phyloP scores from a whole-genome alignment of 768 basidiomycete species.

The Dendrothele bispora region DNA sequence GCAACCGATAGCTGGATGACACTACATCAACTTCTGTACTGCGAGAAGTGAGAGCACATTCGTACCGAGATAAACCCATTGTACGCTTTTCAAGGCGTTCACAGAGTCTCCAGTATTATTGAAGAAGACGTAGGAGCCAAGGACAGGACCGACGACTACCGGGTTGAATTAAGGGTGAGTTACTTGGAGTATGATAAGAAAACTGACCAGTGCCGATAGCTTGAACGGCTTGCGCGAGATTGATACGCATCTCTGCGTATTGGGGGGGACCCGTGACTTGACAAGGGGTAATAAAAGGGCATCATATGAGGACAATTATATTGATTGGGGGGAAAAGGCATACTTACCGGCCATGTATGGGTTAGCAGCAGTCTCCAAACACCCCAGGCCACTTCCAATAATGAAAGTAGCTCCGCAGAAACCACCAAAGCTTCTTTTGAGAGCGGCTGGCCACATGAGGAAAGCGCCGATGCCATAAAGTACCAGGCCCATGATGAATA shows the following conservation, averaged over 20 bases:
- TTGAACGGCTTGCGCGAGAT: conserved; percentile 33
- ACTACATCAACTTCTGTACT: no score
- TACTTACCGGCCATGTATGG: conserved; percentile 33
- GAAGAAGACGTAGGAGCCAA: conserved; percentile 35
- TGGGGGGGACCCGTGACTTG: conserved; percentile 32
- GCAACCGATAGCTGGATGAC: conserved; percentile 31
- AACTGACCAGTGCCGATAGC: conserved; percentile 25
- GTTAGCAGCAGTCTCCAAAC: conserved; percentile 32
- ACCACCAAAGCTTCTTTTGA: conserved; percentile 32
- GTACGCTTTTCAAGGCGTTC: conserved; percentile 28
- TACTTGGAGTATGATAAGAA: no score
- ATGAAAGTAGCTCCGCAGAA: conserved; percentile 36
- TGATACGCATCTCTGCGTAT: conserved; percentile 33
- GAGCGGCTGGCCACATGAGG: conserved; percentile 35
- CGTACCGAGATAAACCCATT: conserved; percentile 28
- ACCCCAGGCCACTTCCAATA: conserved; percentile 32
- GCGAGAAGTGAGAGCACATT: background rate
- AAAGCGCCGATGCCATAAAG: conserved; percentile 33
- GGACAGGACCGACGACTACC: conserved; percentile 29
- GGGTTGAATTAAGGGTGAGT: background rate
- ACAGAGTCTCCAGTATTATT: conserved; percentile 30
- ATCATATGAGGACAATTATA: background rate
- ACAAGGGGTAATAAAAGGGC: no score
- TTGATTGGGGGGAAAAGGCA: background rate
- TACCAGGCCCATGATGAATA: conserved; percentile 30